phyloP scores from a whole-genome alignment of 257 asterid species.

The Solanum chaucha region DNA sequence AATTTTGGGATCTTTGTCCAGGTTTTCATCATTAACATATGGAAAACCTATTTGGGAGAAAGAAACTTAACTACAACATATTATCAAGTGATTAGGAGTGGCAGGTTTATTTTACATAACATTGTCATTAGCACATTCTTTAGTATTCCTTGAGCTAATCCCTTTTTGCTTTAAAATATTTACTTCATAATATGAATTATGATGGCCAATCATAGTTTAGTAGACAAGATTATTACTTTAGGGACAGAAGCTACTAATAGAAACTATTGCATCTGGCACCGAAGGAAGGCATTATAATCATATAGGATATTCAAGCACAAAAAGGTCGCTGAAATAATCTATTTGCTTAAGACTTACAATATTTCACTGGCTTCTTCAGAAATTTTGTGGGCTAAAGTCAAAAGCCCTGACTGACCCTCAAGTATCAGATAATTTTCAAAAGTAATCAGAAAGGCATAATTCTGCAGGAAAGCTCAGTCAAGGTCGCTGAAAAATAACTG shows the following conservation, averaged over 20 bases:
- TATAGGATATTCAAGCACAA: background rate
- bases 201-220: background rate
- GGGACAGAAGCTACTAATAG: background rate
- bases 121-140: background rate
- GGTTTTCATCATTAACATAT: background rate
- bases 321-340: background rate
- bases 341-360: background rate
- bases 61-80: background rate
- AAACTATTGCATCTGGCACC: background rate
- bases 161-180: background rate
- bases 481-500: background rate
- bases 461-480: background rate
- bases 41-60: background rate
- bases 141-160: background rate
- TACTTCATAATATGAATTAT: background rate
- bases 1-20: background rate
- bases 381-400: background rate
- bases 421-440: background rate
- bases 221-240: background rate
- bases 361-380: background rate
- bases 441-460: background rate
- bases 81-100: background rate
- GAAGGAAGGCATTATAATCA: background rate
- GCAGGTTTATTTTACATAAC: background rate
- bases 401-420: background rate